These are phyloP conservation scores for Eimeria necatrix DNA, from an alignment of 169 alveolate genomes.

Conservation along the genomic window DNA sequence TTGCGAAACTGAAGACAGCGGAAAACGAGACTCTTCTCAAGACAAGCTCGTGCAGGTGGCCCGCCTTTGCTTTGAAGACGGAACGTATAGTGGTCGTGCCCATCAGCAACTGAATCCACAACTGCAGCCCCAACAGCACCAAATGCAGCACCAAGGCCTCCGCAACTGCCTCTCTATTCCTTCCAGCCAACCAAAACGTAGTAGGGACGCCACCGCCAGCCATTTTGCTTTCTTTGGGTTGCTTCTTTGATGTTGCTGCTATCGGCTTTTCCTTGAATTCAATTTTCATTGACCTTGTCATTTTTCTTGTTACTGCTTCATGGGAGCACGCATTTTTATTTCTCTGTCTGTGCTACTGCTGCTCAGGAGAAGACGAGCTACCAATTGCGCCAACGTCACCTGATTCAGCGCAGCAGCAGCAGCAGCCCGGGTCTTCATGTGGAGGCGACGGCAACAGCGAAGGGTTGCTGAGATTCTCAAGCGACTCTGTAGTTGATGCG, in stretches of 20 bases:
- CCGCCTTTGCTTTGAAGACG: neutral
- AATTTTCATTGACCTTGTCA: neutral
- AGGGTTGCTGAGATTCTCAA: neutral
- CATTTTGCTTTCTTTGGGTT: neutral
- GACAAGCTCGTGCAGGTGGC: constrained; percentile 42
- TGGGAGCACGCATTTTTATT: neutral
- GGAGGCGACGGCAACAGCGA: neutral
- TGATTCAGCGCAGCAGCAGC: constrained; percentile 6
- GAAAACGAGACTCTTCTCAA: neutral
- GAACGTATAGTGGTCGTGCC: neutral
- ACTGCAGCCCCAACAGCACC: constrained; percentile 38
- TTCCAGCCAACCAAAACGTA: neutral
- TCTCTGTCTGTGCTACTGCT: neutral
- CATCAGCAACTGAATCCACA: constrained; percentile 17
- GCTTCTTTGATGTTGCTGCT: neutral
- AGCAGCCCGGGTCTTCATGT: neutral
- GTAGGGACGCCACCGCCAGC: neutral
- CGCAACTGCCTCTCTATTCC: neutral
- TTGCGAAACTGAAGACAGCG: neutral
- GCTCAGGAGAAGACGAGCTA: constrained; percentile 7
- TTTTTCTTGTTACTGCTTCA: neutral
- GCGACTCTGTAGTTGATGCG: constrained; percentile 31
- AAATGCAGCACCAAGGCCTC: neutral
- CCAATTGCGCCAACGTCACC: neutral
- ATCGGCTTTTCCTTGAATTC: neutral